Evolutionary conservation across 495 filamentous ascomycete genomes (phyloP), one percentile per base, ranked within the genome.

Genomic region (Oidiodendron maius): DNA sequence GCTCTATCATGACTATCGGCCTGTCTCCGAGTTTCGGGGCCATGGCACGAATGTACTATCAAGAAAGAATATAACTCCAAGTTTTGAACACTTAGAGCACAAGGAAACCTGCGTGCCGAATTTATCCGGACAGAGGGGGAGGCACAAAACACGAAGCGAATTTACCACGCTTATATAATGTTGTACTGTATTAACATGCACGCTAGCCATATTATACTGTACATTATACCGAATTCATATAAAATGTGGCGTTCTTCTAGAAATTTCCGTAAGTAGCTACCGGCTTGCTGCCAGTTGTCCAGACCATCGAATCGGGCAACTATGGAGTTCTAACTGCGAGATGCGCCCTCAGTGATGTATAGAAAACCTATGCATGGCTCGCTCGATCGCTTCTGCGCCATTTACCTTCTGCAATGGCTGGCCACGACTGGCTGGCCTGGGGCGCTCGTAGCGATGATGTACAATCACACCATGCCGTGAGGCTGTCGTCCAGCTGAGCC

Each of bases 361-460:
- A 32, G 28, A 8, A 32, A 32, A 32, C 8, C 28, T 32, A 32
- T 32, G 28, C 28, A 32, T 32, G 28, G 28, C 28, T 8, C 28
- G 28, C 28, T 8, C 28, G 28, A 32, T 8, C 28, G 8, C n/a
- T n/a, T 8, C 28, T 32, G 8, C 8, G 28, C 28, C 28, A n/a
- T n/a, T n/a, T 8, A 8, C 23, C 42, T 26, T 30, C 42, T 22
- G 34, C 34, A 30, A n/a, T 22, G 23, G n/a, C n/a, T n/a, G n/a
- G n/a, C n/a, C n/a, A n/a, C n/a, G n/a, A n/a, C n/a, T n/a, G n/a
- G n/a, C n/a, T 44, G 24, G 24, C 34, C 42, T 44, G 24, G 42
- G 23, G 42, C 25, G 42, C 42, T 28, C 24, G 17, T 44, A 32
- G 28, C 28, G 28, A 44, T 44, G 42, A 44, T 44, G 42, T 22